Evolutionary conservation across 805 yeast species (phyloP), one percentile per base, ranked within the genome.

Genomic region (Millerozyma acaciae): DNA sequence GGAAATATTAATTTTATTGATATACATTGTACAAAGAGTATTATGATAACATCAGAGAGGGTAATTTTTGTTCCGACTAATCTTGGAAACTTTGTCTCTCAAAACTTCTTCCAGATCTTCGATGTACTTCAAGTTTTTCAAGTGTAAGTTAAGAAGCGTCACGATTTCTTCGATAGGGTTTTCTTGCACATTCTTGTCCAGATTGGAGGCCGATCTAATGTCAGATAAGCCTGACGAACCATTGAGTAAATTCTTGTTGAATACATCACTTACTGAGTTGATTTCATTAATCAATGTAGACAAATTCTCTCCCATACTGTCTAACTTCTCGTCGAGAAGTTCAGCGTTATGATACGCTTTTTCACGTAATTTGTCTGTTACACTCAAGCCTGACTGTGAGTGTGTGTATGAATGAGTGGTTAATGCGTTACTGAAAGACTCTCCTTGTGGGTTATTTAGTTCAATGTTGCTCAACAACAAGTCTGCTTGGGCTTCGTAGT

Each of bases 291-390:
- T 84, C 51, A 88, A 67, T 0, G 88, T 73, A 2, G 84, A 63
- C 47, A 88, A 73, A 52, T 86, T 88, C 21, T 76, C 69, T 6
- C 94, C 95, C 51, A 93, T 67, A 8, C 74, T 63, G 45, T 83
- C 94, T 40, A 93, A 63, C 51, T 83, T 84, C 46, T 80, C 88
- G 53, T 86, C 95, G 41, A 93, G 65, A 26, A 78, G 67, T 51
- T 88, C 94, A 0, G 97, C 97, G 20, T 88, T 75, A 42, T 75
- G 78, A 56, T 90, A 93, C 0, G 96, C 94, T 45, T 83, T 83
- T 52, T 83, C 90, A 53, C 98, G 78, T 52, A 87, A 84, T 55
- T 83, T 84, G 53, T 90, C 97, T 33, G 84, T 77, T 7, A 78
- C 72, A 42, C 72, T 59, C 13, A 75, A 65, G 1, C 53, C 43